Evolutionary conservation across 2,329 filamentous ascomycete genomes (phyloP).

Genomic region (Fusarium burgessii): DNA sequence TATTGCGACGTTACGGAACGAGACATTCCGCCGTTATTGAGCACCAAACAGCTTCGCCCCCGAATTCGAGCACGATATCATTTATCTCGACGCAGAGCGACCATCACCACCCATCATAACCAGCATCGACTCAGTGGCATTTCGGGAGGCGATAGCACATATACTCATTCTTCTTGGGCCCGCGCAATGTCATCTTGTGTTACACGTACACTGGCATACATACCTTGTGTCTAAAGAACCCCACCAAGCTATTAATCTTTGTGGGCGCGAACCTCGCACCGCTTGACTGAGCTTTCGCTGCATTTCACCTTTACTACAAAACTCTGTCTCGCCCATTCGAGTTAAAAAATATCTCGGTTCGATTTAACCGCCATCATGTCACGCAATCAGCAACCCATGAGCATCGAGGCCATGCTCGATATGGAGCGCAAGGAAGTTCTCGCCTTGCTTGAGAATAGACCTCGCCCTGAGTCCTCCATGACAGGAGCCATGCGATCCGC

Average conservation of each 20-base stretch:
- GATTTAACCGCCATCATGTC: conserved; percentile 48
- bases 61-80: conserved; percentile 24
- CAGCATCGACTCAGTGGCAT: background rate
- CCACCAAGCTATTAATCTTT: conserved; percentile 21
- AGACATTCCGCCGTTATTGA: background rate
- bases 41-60: conserved; percentile 1
- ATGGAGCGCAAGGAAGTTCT: conserved; percentile 82
- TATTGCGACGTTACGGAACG: conserved; percentile 18
- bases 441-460: conserved; percentile 71
- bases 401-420: conserved; percentile 80
- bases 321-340: background rate
- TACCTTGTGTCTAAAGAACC: conserved; percentile 12
- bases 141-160: conserved; percentile 13
- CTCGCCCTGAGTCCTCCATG: conserved; percentile 41
- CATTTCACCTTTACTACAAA: conserved; percentile 3
- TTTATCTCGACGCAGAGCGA: conserved; percentile 6
- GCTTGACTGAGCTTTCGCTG: conserved; percentile 1
- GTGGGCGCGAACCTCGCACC: conserved; percentile 18
- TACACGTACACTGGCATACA: conserved; percentile 17
- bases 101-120: background rate
- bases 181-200: conserved; percentile 36
- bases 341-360: background rate
- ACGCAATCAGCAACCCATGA: conserved; percentile 66
- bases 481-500: conserved; percentile 58
- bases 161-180: conserved; percentile 4